Base-by-base conservation (phyloP, 1,284 basidiomycete genomes). In the Naganishia sp. region DNA sequence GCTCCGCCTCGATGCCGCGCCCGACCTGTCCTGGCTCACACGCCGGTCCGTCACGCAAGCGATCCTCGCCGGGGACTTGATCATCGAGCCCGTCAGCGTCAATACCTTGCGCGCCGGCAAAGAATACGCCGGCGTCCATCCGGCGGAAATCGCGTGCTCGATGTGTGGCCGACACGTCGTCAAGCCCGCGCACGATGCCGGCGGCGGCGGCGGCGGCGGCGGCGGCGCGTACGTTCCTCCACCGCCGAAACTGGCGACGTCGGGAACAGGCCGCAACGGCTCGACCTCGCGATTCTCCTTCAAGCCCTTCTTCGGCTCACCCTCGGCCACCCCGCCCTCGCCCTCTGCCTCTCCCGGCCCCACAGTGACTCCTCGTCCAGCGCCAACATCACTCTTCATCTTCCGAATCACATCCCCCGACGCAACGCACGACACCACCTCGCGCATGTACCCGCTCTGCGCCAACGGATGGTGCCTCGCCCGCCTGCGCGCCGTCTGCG, bases 11-110 rank as follows among this genome's bases (percentile, higher is more conserved):
- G 94, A 98, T 75, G 81, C 92, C n/a, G 94, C 95, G 0, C 92
- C 94, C 0, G 92, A 93, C 15, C 83, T 99, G 32, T 94, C 92
- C 72, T 98, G 92, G 90, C 83, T 99, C 15, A 90, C 90, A 10
- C 85, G 95, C 23, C 87, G 94, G 35, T 87, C 88, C n/a, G 90
- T 97, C 13, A 83, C 89, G 6, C 81, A 86, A 9, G 94, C 95
- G 2, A 90, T 99, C 65, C 86, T 97, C 70, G 86, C 86, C 15
- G 93, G 94, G 1, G 90, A 93, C 72, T 84, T 99, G 11, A 86
- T 87, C 17, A 89, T 99, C 64, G 95, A 98, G 75, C 94, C 95
- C 2, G 84, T 94, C 32, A 72, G 72, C 10, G 67, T 73, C 28
- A 43, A 61, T 7, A 69, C 73, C 10, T 42, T 76, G n/a, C 55